A percentile compares a stretch with the other conserved stretches of the same genome.
Conservation (phyloP, 371 early-diverging fungal genomes). For the Mortierella sp. region DNA sequence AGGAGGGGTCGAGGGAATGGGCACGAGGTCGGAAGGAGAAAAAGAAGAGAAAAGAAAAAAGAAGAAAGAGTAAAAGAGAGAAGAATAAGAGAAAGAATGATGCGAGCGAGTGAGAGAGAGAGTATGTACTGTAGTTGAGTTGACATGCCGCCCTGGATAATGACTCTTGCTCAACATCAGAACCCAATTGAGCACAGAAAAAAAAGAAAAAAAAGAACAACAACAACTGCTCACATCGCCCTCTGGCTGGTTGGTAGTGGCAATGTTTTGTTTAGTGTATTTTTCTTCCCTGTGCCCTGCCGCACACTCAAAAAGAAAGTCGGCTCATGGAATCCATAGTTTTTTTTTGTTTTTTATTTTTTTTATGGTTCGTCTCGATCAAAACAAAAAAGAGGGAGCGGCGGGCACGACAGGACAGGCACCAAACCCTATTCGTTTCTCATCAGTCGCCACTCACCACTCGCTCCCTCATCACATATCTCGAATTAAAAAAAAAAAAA, state of each 20-base stretch:
- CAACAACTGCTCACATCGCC: no score
- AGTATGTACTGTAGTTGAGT: no score
- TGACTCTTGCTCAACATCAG: not conserved
- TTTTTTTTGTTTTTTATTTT: no score
- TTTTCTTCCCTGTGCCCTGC: not conserved
- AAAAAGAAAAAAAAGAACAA: no score
- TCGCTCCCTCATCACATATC: not conserved
- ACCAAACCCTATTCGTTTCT: conserved; percentile 4
- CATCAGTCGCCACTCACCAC: not conserved
- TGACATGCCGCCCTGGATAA: not conserved
- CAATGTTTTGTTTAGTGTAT: not conserved
- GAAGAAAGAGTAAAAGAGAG: not conserved
- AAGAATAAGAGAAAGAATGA: not conserved
- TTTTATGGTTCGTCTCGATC: no score
- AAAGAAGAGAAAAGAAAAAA: not conserved
- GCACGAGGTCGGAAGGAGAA: not conserved
- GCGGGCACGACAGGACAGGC: not conserved
- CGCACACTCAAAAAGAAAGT: not conserved
- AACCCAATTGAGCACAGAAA: not conserved
- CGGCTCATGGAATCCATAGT: not conserved
- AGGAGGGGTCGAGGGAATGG: not conserved
- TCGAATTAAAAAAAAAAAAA: not conserved
- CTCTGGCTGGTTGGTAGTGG: not conserved
- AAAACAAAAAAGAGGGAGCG: not conserved
- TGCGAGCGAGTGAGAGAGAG: not conserved